These are phyloP conservation scores for Podila clonocystis DNA, from an alignment of 192 early-diverging fungal genomes.

Conservation along the genomic window DNA sequence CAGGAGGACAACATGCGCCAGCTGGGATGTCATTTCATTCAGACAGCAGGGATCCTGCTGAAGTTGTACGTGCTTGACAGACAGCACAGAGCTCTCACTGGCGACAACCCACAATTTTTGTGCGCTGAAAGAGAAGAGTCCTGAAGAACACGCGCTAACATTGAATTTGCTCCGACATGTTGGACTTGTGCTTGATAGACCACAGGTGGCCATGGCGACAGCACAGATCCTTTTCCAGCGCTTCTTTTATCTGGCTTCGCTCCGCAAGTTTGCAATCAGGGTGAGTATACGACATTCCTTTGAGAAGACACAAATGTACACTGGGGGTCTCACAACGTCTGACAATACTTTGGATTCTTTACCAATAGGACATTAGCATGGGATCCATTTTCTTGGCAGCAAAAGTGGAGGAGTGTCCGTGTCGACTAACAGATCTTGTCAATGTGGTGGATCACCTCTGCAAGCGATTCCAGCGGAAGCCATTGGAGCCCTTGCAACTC, in stretches of 20 bases:
- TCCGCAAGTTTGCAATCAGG: conserved; percentile 75
- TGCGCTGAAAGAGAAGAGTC: not conserved
- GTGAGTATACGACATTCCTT: conserved; percentile 44
- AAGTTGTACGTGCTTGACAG: conserved; percentile 63
- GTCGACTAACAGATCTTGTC: conserved; percentile 82
- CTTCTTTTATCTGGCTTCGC: conserved; percentile 85
- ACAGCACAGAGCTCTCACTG: not conserved
- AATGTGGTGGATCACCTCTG: conserved; percentile 82
- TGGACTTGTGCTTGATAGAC: conserved; percentile 58
- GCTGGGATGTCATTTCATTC: conserved; percentile 85
- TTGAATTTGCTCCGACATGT: not conserved
- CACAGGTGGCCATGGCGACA: conserved; percentile 95
- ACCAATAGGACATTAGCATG: conserved; percentile 68
- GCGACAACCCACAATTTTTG: not conserved
- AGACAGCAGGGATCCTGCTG: conserved; percentile 82
- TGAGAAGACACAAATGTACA: not conserved
- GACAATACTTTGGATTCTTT: not conserved
- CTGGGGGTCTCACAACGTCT: not conserved
- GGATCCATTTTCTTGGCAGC: conserved; percentile 80
- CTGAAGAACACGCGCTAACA: not conserved
- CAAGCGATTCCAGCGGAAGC: conserved; percentile 61
- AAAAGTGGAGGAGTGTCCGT: conserved; percentile 86
- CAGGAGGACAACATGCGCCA: conserved; percentile 80
- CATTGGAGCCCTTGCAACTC: conserved; percentile 63
- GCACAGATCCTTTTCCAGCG: conserved; percentile 95